Evolutionary conservation across 2,329 filamentous ascomycete genomes (phyloP).

Genomic region (Paraphoma sp.): DNA sequence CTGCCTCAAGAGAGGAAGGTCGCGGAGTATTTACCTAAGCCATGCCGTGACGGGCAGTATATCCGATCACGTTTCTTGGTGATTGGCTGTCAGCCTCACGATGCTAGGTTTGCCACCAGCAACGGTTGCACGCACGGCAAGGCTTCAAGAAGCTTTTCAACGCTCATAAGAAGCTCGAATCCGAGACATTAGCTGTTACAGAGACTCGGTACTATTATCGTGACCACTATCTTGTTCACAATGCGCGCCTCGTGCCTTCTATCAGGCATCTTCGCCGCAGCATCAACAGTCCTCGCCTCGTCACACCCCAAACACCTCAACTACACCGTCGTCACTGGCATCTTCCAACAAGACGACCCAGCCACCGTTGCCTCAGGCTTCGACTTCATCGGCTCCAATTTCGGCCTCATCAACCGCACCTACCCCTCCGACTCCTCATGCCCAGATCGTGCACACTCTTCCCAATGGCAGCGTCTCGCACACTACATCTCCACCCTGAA

Average conservation of each 20-base stretch:
- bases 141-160: slow-evolving; percentile 2
- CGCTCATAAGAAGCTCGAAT: slow-evolving; percentile 10
- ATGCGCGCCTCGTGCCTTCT: slow-evolving; percentile 29
- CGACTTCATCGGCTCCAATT: slow-evolving; percentile 58
- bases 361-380: slow-evolving; percentile 64
- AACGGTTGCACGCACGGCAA: slow-evolving; percentile 2
- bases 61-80: slow-evolving; percentile 32
- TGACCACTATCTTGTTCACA: neutral
- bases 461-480: slow-evolving; percentile 71
- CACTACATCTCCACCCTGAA: slow-evolving; percentile 65
- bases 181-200: neutral
- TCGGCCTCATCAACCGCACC: slow-evolving; percentile 68
- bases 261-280: slow-evolving; percentile 21
- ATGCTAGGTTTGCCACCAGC: neutral
- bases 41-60: slow-evolving; percentile 9
- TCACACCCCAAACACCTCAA: slow-evolving; percentile 54
- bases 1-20: slow-evolving; percentile 14
- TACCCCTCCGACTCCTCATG: slow-evolving; percentile 61
- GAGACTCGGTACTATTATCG: neutral
- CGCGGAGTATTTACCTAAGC: neutral
- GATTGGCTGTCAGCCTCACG: slow-evolving; percentile 26
- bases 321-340: slow-evolving; percentile 66
- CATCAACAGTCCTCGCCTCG: slow-evolving; percentile 16
- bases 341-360: slow-evolving; percentile 69
- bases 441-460: slow-evolving; percentile 51